phyloP scores from a whole-genome alignment of 2,329 filamentous ascomycete genomes.

The Xylaria hypoxylon region DNA sequence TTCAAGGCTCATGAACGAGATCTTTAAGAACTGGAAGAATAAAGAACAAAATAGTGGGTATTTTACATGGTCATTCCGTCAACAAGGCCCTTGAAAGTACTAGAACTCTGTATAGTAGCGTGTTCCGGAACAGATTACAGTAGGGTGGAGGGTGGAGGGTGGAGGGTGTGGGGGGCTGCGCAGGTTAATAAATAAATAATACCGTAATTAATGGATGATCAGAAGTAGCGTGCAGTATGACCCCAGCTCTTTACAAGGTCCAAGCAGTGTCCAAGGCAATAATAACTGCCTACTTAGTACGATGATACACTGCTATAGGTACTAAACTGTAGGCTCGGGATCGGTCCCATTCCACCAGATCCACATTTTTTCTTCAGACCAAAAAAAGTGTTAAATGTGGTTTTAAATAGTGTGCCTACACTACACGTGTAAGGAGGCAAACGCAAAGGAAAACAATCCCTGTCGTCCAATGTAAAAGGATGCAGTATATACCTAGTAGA shows the following conservation, averaged over 20 bases:
- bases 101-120: background rate
- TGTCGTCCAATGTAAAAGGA: constrained; percentile 1
- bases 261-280: no score
- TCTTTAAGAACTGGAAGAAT: constrained; percentile 13
- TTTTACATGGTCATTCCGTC: background rate
- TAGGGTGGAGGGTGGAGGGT: constrained; percentile 9
- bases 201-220: no score
- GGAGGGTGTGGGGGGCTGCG: no score
- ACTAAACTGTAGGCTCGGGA: constrained; percentile 12
- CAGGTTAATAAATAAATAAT: no score
- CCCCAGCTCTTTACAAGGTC: constrained; percentile 2
- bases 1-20: constrained; percentile 12
- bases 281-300: constrained; percentile 1
- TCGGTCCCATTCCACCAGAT: constrained; percentile 4
- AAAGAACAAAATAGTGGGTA: constrained; percentile 21
- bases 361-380: constrained; percentile 13
- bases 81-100: constrained; percentile 4
- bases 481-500: background rate
- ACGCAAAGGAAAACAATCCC: constrained; percentile 14
- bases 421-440: background rate
- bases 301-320: no score
- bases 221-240: background rate
- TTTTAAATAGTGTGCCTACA: no score
- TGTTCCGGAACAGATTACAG: constrained; percentile 28
- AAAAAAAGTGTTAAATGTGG: background rate